These are phyloP conservation scores for Oehlia diaphana DNA, from an alignment of 192 early-diverging fungal genomes.

Conservation along the genomic window DNA sequence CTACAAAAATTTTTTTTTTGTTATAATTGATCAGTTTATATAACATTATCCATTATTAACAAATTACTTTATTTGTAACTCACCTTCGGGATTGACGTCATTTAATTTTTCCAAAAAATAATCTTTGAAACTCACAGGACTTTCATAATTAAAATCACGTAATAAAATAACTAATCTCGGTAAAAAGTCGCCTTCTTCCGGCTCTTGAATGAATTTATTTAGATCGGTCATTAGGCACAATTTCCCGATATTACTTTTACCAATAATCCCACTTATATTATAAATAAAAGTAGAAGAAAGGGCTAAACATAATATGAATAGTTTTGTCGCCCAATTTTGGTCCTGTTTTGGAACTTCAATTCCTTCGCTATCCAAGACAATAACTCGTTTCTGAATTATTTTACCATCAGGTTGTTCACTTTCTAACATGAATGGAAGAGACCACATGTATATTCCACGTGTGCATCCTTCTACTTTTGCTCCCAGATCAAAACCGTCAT, in stretches of 20 bases:
- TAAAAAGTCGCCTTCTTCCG: neutral
- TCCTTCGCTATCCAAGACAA: slow-evolving; percentile 23
- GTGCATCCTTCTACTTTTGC: slow-evolving; percentile 15
- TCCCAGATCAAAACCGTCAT: neutral
- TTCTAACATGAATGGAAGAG: neutral
- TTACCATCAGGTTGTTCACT: neutral
- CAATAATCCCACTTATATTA: slow-evolving; percentile 22
- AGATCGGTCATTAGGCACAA: slow-evolving; percentile 24
- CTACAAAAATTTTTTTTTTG: no score
- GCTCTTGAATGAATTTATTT: slow-evolving; percentile 15
- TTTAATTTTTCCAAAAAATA: slow-evolving; percentile 20
- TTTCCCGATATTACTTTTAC: slow-evolving; percentile 7
- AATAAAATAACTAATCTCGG: slow-evolving; percentile 16
- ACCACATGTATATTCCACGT: slow-evolving; percentile 21
- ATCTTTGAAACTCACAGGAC: neutral
- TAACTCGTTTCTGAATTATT: neutral
- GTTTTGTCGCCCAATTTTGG: slow-evolving; percentile 10
- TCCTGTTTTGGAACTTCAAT: slow-evolving; percentile 24
- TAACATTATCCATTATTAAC: no score
- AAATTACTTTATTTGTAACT: neutral
- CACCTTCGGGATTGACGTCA: slow-evolving; percentile 21
- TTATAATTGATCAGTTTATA: no score
- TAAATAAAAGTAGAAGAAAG: slow-evolving; percentile 23
- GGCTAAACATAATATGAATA: slow-evolving; percentile 24
- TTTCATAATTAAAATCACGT: slow-evolving; percentile 9